Conservation (phyloP, 495 filamentous ascomycete species). For the Cercophora samala region DNA sequence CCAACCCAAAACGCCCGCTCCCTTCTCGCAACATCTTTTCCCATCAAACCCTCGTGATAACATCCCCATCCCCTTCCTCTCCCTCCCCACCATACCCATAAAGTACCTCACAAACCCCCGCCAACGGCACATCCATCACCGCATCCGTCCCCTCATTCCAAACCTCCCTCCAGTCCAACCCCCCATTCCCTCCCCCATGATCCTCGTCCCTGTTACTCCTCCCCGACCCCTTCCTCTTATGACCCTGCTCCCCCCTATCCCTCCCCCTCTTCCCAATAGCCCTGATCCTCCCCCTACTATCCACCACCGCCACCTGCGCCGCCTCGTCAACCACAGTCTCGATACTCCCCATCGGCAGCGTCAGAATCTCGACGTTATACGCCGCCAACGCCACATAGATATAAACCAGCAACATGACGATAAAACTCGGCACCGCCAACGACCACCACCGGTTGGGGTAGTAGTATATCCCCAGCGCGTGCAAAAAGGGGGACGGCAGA, state of each 20-base stretch:
- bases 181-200: conserved; percentile 27
- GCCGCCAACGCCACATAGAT: conserved; percentile 90
- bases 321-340: conserved; percentile 93
- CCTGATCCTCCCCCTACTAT: conserved; percentile 45
- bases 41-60: conserved; percentile 19
- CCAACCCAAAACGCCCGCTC: background rate
- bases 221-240: conserved; percentile 76
- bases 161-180: conserved; percentile 68
- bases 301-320: conserved; percentile 78
- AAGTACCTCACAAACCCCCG: conserved; percentile 92
- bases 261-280: conserved; percentile 47
- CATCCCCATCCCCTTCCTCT: conserved; percentile 15
- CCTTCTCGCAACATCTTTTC: background rate
- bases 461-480: conserved; percentile 91
- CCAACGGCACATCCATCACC: conserved; percentile 94
- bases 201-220: conserved; percentile 27
- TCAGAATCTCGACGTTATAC: conserved; percentile 88
- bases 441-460: conserved; percentile 98
- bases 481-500: conserved; percentile 84
- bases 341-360: conserved; percentile 70
- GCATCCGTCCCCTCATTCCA: conserved; percentile 96
- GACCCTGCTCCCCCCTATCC: conserved; percentile 25
- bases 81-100: conserved; percentile 54
- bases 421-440: conserved; percentile 81
- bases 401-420: conserved; percentile 85